Evolutionary conservation across 768 basidiomycete species (phyloP), one percentile per base, ranked within the genome.

Genomic region (Chlorophyllum brunneum): DNA sequence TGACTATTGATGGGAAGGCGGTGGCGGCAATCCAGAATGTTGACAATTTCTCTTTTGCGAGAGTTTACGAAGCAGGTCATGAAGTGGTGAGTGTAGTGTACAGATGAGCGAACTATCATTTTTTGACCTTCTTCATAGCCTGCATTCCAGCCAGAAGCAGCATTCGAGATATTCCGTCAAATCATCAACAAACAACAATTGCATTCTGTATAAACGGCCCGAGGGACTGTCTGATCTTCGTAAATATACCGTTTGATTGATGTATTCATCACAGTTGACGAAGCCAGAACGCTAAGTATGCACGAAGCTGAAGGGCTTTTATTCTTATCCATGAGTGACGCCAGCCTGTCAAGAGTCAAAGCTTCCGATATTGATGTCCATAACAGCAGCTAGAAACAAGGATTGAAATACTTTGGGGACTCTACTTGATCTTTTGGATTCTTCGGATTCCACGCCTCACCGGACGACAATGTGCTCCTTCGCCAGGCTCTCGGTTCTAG

Each of bases 31-130:
- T 84, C 15, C 76, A 82, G 61, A 84, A 85, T 45, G 78, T 86
- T 29, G 81, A 80, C 55, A 82, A 82, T 53, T 85, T 85, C 60
- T 71, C 79, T 0, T 86, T 86, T 62, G 85, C 82, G 82, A 84
- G 81, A 9, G 74, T 86, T 0, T 85, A 70, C 60, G 70, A 62
- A 54, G 67, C 83, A 5, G 83, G 84, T 7, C 85, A 86, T 57
- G 78, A 82, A 74, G 76, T 84, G 59, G 83, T 84, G 53, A 61
- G 80, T 70, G 5, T 5, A 42, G n/a, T 56, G 46, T 20, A 11
- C 3, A 13, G 46, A 45, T 18, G 8, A 41, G n/a, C 1, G 5
- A 0, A 13, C 34, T 15, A 33, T 13, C n/a, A 6, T 47, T 29
- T 54, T 24, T 45, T 20, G 23, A n/a, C 20, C 11, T 0, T 42